A percentile compares a stretch with the other conserved stretches of the same genome.
Conservation (phyloP, 2,329 filamentous ascomycete species). For the Fusarium buxicola region DNA sequence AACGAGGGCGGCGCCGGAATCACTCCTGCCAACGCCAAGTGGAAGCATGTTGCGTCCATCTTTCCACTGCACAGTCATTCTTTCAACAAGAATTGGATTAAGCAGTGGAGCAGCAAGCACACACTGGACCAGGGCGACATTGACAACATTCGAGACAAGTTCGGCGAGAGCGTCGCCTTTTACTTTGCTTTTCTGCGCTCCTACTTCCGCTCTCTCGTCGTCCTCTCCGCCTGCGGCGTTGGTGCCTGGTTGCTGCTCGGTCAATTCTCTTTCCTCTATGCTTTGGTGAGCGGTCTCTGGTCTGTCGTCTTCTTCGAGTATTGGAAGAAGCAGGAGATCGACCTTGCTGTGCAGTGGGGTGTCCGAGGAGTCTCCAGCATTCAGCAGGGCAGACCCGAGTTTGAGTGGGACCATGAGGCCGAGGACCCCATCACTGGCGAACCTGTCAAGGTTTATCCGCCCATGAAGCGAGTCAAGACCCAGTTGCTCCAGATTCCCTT, state of each 20-base stretch:
- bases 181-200: constrained; percentile 96
- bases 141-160: constrained; percentile 79
- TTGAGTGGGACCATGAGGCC: constrained; percentile 80
- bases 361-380: constrained; percentile 86
- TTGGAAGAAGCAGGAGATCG: constrained; percentile 93
- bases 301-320: constrained; percentile 91
- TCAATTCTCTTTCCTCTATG: constrained; percentile 85
- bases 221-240: constrained; percentile 82
- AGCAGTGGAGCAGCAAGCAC: constrained; percentile 78
- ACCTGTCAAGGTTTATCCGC: constrained; percentile 78
- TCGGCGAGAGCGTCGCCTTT: constrained; percentile 88
- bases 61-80: constrained; percentile 83
- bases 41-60: constrained; percentile 78
- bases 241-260: constrained; percentile 85
- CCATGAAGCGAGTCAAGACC: constrained; percentile 77
- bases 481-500: constrained; percentile 90
- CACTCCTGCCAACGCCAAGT: constrained; percentile 74
- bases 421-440: constrained; percentile 87
- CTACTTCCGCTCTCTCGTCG: constrained; percentile 88
- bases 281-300: constrained; percentile 84
- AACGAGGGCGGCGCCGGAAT: constrained; percentile 84
- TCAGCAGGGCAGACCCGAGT: constrained; percentile 81
- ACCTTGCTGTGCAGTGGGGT: constrained; percentile 88
- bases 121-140: constrained; percentile 74
- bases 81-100: constrained; percentile 82